A percentile compares a stretch with the other conserved stretches of the same genome.
Evolutionary conservation across 768 basidiomycete species (phyloP).

Genomic region (Tulasnella sp.): DNA sequence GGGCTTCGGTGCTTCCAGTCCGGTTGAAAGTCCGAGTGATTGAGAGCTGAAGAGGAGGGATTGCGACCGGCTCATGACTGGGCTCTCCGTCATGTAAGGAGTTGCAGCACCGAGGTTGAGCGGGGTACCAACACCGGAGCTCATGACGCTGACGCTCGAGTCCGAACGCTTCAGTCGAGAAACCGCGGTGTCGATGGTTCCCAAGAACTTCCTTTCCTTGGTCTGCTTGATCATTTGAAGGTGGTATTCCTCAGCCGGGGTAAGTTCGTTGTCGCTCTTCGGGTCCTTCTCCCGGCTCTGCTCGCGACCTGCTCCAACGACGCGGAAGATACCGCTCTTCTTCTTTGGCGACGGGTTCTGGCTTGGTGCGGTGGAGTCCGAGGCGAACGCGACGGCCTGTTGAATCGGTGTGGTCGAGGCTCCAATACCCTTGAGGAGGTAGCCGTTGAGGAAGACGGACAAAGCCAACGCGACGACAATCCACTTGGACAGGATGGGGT

Average conservation of each 20-base stretch:
- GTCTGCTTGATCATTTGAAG: not conserved
- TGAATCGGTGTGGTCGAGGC: slow-evolving; percentile 24
- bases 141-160: not conserved
- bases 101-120: slow-evolving; percentile 21
- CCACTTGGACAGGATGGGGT: slow-evolving; percentile 91
- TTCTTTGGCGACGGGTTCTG: not conserved
- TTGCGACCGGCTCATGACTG: not conserved
- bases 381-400: slow-evolving; percentile 15
- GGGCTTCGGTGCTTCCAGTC: not conserved
- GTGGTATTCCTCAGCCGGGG: not conserved
- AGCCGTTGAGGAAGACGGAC: slow-evolving; percentile 85
- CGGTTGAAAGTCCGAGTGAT: not conserved
- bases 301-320: not conserved
- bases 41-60: not conserved
- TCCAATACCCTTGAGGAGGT: slow-evolving; percentile 64
- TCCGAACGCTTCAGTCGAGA: not conserved
- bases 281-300: not conserved
- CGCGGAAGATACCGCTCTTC: not conserved
- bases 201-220: slow-evolving; percentile 1
- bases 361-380: not conserved
- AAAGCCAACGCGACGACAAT: slow-evolving; percentile 82
- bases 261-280: not conserved
- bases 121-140: slow-evolving; percentile 20
- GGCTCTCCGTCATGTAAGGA: slow-evolving; percentile 21
- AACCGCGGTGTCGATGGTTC: not conserved